A percentile compares a stretch with the other conserved stretches of the same genome.
These are phyloP conservation scores for Apiotrichum veenhuisii DNA, from an alignment of 1,284 basidiomycete genomes.

Conservation along the genomic window DNA sequence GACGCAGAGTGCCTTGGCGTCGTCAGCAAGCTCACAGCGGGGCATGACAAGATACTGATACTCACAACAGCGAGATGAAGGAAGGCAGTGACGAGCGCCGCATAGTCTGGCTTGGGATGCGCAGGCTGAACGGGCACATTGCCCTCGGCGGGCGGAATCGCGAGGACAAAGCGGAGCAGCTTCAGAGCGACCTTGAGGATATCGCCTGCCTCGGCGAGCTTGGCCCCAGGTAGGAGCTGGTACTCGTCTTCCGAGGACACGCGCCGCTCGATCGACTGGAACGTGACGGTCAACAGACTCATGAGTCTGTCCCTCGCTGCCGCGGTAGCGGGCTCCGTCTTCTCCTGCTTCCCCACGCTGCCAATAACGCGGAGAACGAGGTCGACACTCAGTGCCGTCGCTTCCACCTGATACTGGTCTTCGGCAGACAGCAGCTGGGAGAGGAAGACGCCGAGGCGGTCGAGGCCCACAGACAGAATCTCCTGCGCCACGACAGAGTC, in stretches of 20 bases:
- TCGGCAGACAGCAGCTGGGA: constrained; percentile 37
- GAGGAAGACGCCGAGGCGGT: constrained; percentile 33
- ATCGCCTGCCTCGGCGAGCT: constrained; percentile 30
- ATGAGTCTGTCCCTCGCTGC: constrained; percentile 37
- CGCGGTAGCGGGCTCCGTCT: constrained; percentile 7
- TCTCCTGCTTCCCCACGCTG: constrained; percentile 20
- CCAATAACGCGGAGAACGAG: constrained; percentile 39
- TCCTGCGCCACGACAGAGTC: constrained; percentile 40
- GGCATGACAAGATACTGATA: too few relatives aligned
- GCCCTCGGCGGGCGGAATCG: constrained; percentile 24
- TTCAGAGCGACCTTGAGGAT: constrained; percentile 29
- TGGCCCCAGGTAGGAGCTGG: constrained; percentile 23
- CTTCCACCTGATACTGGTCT: constrained; percentile 28
- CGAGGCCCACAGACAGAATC: constrained; percentile 39
- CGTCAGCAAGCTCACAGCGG: neutral
- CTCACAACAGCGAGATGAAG: constrained; percentile 34
- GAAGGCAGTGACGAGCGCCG: constrained; percentile 28
- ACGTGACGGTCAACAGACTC: constrained; percentile 31
- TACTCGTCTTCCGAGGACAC: constrained; percentile 26
- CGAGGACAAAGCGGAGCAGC: constrained; percentile 35
- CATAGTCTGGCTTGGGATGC: constrained; percentile 39
- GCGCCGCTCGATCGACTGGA: constrained; percentile 40
- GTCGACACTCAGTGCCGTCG: constrained; percentile 27
- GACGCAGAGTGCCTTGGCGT: constrained; percentile 17
- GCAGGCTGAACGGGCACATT: constrained; percentile 9